A percentile compares a stretch with the other conserved stretches of the same genome.
Evolutionary conservation across 805 yeast species (phyloP).

Genomic region (Sporopachydermia lactativora): DNA sequence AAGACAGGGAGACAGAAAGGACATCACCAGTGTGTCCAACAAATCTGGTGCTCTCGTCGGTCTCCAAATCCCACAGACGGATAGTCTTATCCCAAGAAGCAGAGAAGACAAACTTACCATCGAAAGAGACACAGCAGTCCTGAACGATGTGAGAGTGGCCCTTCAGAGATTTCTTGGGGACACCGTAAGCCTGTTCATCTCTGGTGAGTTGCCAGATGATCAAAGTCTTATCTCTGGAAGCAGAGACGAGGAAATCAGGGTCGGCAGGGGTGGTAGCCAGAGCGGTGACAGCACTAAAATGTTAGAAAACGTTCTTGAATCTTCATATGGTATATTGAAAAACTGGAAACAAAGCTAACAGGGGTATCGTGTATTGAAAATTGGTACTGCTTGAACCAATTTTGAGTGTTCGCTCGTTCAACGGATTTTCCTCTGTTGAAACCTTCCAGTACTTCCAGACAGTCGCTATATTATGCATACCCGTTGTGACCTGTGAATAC

Average conservation of each 20-base stretch:
- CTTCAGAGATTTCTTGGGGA: conserved; percentile 90
- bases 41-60: conserved; percentile 92
- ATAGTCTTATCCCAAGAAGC: conserved; percentile 99
- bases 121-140: conserved; percentile 95
- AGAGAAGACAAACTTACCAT: conserved; percentile 94
- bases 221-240: conserved; percentile 97
- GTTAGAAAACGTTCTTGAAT: conserved; percentile 16
- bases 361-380: background rate
- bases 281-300: conserved; percentile 60
- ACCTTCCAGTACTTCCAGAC: conserved; percentile 2
- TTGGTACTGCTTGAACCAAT: conserved; percentile 3
- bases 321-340: conserved; percentile 18
- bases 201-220: conserved; percentile 96
- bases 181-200: conserved; percentile 96
- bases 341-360: background rate
- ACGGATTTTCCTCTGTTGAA: no score
- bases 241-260: conserved; percentile 97
- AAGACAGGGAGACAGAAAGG: conserved; percentile 89
- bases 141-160: conserved; percentile 99
- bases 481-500: conserved; percentile 79
- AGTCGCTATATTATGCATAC: conserved; percentile 7
- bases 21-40: conserved; percentile 98
- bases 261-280: conserved; percentile 95
- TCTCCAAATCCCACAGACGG: conserved; percentile 94
- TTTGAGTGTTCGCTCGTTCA: background rate